Evolutionary conservation across 2,329 filamentous ascomycete genomes (phyloP).

Genomic region (Botrytis elliptica): DNA sequence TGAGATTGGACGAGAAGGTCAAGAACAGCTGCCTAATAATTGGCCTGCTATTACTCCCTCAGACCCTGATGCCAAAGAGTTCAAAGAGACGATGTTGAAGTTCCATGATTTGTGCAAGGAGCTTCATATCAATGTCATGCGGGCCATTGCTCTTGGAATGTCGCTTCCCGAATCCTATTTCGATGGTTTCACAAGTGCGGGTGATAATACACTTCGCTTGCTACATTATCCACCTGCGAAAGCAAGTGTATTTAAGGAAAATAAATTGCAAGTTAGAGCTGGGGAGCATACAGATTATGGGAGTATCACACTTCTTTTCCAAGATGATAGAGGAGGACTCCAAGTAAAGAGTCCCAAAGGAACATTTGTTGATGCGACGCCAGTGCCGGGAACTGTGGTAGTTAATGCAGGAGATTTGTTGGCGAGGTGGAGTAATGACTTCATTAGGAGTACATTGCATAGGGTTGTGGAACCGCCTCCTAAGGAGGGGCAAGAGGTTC

Average conservation of each 20-base stretch:
- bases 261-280: constrained; percentile 47
- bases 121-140: constrained; percentile 77
- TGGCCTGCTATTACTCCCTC: constrained; percentile 62
- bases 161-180: constrained; percentile 71
- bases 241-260: constrained; percentile 51
- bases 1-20: constrained; percentile 62
- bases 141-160: constrained; percentile 81
- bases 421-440: constrained; percentile 86
- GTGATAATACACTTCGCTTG: constrained; percentile 60
- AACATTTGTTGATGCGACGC: constrained; percentile 77
- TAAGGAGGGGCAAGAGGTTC: not conserved
- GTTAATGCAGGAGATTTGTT: constrained; percentile 88
- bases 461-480: constrained; percentile 82
- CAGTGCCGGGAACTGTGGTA: constrained; percentile 78
- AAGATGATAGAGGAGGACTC: constrained; percentile 52
- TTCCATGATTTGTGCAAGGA: constrained; percentile 75
- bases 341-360: constrained; percentile 68
- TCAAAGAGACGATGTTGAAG: constrained; percentile 68
- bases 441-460: constrained; percentile 86
- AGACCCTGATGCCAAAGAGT: constrained; percentile 53
- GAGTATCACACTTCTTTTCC: constrained; percentile 52
- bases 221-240: constrained; percentile 57
- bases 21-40: constrained; percentile 65
- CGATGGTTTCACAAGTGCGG: constrained; percentile 67
- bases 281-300: constrained; percentile 56